Evolutionary conservation across 1,284 basidiomycete species (phyloP).

Genomic region (Rhodotorula glutinis): DNA sequence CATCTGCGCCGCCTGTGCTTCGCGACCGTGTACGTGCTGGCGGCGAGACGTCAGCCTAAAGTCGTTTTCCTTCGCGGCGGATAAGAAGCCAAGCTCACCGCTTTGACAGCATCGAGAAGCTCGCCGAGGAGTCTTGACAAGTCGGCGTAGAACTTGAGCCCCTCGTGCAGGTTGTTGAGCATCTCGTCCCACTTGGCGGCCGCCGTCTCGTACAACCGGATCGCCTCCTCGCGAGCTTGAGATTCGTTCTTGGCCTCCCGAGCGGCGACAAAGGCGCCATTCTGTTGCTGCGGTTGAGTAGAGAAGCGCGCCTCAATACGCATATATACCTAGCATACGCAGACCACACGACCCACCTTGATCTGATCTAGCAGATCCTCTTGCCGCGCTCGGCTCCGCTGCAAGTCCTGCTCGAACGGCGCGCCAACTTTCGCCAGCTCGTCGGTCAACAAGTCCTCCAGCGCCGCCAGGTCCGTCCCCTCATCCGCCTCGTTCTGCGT

Average conservation of each 20-base stretch:
- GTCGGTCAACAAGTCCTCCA: conserved; percentile 74
- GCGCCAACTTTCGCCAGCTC: conserved; percentile 68
- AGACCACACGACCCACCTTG: neutral
- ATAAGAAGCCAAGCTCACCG: neutral
- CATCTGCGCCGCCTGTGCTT: too few species aligned
- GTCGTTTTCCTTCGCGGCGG: too few species aligned
- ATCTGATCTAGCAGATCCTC: conserved; percentile 9
- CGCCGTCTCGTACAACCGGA: neutral
- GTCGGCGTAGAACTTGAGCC: conserved; percentile 19
- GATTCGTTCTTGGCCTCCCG: neutral
- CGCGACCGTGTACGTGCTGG: too few species aligned
- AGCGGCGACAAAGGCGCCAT: neutral
- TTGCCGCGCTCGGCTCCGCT: neutral
- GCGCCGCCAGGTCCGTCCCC: conserved; percentile 59
- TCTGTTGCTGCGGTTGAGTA: neutral
- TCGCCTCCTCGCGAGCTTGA: neutral
- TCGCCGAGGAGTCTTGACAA: conserved; percentile 5
- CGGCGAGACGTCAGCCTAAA: too few species aligned
- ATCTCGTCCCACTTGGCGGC: conserved; percentile 11
- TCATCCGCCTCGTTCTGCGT: conserved; percentile 57
- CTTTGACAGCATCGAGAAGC: conserved; percentile 10
- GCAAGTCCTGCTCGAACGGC: conserved; percentile 1
- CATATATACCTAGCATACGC: neutral
- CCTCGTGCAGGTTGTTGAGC: conserved; percentile 16
- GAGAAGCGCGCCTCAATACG: neutral